Percentiles rank a stretch among this genome's conserved stretches.
These are phyloP conservation scores for Thraustochytrium striatum DNA, from an alignment of 352 stramenopile species.

Conservation along the genomic window DNA sequence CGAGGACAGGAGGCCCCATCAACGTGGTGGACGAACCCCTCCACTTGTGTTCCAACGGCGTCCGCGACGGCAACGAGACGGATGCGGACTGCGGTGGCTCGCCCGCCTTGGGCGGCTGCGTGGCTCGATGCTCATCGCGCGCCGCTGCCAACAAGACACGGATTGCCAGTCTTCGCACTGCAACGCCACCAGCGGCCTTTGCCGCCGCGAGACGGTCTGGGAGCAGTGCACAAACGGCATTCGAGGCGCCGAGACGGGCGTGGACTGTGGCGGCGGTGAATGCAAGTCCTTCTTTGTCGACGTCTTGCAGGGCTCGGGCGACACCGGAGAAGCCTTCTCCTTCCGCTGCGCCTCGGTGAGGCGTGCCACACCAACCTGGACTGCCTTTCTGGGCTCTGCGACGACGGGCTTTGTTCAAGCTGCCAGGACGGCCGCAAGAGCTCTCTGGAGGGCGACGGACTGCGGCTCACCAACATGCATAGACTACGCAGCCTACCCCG, in stretches of 20 bases:
- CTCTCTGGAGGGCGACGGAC: conserved; percentile 39
- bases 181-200: neutral
- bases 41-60: conserved; percentile 44
- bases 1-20: neutral
- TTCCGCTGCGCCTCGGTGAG: conserved; percentile 24
- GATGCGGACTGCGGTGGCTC: conserved; percentile 53
- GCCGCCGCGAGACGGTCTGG: conserved; percentile 15
- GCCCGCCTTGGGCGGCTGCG: conserved; percentile 36
- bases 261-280: conserved; percentile 52
- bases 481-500: neutral
- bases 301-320: conserved; percentile 29
- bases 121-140: conserved; percentile 1
- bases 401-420: conserved; percentile 18
- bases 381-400: conserved; percentile 39
- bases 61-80: conserved; percentile 52
- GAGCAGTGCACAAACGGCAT: conserved; percentile 52
- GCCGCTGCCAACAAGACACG: neutral
- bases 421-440: conserved; percentile 47
- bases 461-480: conserved; percentile 41
- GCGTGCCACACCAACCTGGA: conserved; percentile 7
- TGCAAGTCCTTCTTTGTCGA: conserved; percentile 12
- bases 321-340: conserved; percentile 43
- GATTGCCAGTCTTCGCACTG: conserved; percentile 36
- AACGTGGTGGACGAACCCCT: neutral
- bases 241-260: conserved; percentile 50